Conservation (phyloP, 23 red algal genomes). For the Gracilariopsis chorda region DNA sequence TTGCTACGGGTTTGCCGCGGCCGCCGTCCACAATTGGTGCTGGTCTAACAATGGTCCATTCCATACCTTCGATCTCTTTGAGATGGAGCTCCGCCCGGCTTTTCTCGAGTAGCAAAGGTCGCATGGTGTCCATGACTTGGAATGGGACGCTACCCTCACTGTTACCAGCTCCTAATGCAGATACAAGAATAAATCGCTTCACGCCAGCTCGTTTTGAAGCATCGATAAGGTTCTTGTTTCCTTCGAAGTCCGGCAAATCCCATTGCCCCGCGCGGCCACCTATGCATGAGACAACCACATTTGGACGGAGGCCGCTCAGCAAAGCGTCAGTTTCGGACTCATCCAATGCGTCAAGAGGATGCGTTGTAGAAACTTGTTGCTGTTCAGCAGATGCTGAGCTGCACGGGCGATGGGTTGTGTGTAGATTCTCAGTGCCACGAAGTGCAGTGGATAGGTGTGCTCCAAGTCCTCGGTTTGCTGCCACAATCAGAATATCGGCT, state of each 20-base stretch:
- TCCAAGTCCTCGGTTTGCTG: conserved; percentile 36
- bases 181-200: conserved; percentile 52
- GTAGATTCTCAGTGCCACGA: background rate
- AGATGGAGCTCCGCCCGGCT: conserved; percentile 53
- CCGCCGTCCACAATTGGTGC: conserved; percentile 69
- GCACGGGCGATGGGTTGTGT: conserved; percentile 30
- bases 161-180: conserved; percentile 72
- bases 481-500: conserved; percentile 5
- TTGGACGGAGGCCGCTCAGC: background rate
- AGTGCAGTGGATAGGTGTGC: background rate
- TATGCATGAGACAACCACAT: conserved; percentile 28
- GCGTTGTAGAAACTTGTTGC: background rate
- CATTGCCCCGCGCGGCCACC: background rate
- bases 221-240: conserved; percentile 53
- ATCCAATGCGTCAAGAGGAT: conserved; percentile 33
- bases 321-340: background rate
- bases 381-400: conserved; percentile 10
- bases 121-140: conserved; percentile 68
- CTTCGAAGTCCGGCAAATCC: conserved; percentile 37
- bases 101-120: conserved; percentile 55
- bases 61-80: background rate
- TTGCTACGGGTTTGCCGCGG: conserved; percentile 53
- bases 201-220: conserved; percentile 28
- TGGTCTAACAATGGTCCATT: conserved; percentile 69
- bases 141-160: conserved; percentile 41